phyloP scores from a whole-genome alignment of 768 basidiomycete genomes.

The Termitomyces bulborhizus region DNA sequence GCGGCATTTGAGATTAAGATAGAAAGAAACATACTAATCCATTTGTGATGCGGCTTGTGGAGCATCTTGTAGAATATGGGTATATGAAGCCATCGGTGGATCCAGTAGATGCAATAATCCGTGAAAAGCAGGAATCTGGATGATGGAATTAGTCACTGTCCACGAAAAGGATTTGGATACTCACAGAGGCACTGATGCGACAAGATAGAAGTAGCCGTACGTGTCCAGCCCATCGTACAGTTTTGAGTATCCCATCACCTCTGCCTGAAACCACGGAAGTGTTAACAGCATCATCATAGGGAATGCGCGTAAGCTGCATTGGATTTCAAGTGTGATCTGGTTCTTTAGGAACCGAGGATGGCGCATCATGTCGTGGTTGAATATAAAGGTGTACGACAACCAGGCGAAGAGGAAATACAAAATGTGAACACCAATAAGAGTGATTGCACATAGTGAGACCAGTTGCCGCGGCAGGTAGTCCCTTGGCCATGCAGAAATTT shows the following conservation, averaged over 20 bases:
- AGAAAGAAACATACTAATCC: constrained; percentile 68
- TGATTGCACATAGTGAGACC: constrained; percentile 63
- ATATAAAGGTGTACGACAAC: constrained; percentile 77
- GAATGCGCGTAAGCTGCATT: constrained; percentile 65
- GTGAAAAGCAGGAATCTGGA: constrained; percentile 77
- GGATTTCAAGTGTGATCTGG: constrained; percentile 81
- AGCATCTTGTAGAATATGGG: constrained; percentile 83
- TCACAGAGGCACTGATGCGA: constrained; percentile 64
- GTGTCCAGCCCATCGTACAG: constrained; percentile 76
- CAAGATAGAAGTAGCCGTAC: constrained; percentile 71
- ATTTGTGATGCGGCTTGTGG: constrained; percentile 99
- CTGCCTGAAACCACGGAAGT: constrained; percentile 90
- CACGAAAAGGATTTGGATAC: constrained; percentile 20
- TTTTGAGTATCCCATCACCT: constrained; percentile 79
- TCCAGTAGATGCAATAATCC: constrained; percentile 93
- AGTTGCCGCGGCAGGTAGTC: constrained; percentile 78
- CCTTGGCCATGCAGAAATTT: constrained; percentile 76
- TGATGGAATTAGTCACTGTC: neutral
- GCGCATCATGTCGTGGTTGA: constrained; percentile 92
- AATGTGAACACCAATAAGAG: constrained; percentile 72
- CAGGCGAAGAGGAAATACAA: constrained; percentile 90
- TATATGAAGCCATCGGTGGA: constrained; percentile 87
- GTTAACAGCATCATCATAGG: constrained; percentile 81
- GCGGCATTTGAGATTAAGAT: neutral
- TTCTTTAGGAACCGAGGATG: constrained; percentile 92